phyloP scores from a whole-genome alignment of 2,329 filamentous ascomycete species.

The Neophaeococcomyces mojaviensis region DNA sequence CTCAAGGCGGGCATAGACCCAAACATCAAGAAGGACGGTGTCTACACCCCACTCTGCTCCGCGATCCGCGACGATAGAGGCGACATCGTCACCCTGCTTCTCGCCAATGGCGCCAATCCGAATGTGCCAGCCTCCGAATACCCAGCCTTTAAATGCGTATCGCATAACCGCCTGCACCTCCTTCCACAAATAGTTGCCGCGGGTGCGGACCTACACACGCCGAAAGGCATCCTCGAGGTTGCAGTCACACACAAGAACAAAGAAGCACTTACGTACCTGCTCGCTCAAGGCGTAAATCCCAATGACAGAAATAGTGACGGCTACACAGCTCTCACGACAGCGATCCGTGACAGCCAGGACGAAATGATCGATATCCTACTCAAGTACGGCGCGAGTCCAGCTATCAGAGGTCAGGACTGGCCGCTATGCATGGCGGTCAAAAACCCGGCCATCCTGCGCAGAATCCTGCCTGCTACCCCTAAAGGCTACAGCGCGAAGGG shows the following conservation, averaged over 20 bases:
- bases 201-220: slow-evolving; percentile 51
- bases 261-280: slow-evolving; percentile 53
- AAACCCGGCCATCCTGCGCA: slow-evolving; percentile 52
- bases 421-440: slow-evolving; percentile 62
- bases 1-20: slow-evolving; percentile 54
- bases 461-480: slow-evolving; percentile 49
- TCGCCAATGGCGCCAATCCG: slow-evolving; percentile 45
- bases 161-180: slow-evolving; percentile 55
- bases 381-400: slow-evolving; percentile 53
- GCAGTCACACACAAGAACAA: slow-evolving; percentile 56
- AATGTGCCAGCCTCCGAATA: slow-evolving; percentile 55
- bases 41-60: slow-evolving; percentile 61
- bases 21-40: slow-evolving; percentile 56
- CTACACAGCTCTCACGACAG: slow-evolving; percentile 57
- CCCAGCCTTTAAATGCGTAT: slow-evolving; percentile 61
- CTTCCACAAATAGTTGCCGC: slow-evolving; percentile 53
- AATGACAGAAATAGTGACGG: slow-evolving; percentile 54
- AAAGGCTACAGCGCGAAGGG: slow-evolving; percentile 55
- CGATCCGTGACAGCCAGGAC: slow-evolving; percentile 52
- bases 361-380: slow-evolving; percentile 56
- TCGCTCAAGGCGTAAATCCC: slow-evolving; percentile 52
- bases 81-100: slow-evolving; percentile 55
- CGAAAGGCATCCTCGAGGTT: slow-evolving; percentile 59
- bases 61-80: slow-evolving; percentile 59
- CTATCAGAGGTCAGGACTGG: slow-evolving; percentile 61